Conservation (phyloP, 108 stramenopile species). For the Discostella stelligeroides region DNA sequence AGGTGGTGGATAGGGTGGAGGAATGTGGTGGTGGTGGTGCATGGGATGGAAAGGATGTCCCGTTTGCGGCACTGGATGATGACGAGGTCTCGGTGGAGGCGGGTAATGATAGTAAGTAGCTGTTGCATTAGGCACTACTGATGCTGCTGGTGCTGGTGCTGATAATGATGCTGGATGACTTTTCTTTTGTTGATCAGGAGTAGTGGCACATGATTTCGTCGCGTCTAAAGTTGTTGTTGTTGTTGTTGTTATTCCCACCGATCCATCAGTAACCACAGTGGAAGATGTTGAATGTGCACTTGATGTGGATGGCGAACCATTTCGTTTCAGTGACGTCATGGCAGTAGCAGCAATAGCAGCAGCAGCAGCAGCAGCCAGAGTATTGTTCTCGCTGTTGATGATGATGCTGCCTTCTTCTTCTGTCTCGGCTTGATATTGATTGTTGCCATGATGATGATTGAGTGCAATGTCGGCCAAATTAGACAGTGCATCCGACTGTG, state of each 20-base stretch:
- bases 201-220: too few species aligned
- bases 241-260: not conserved
- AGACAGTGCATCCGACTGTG: constrained; percentile 7
- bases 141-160: not conserved
- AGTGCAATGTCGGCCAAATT: constrained; percentile 14
- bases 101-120: constrained; percentile 15
- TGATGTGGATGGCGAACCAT: constrained; percentile 9
- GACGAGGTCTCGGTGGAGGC: not conserved
- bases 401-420: not conserved
- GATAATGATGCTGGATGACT: too few species aligned
- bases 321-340: constrained; percentile 4
- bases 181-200: too few species aligned
- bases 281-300: constrained; percentile 8
- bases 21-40: too few species aligned
- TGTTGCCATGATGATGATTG: constrained; percentile 1
- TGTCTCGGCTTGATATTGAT: not conserved
- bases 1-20: constrained; percentile 18
- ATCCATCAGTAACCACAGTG: constrained; percentile 3
- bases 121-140: not conserved
- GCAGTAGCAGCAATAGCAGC: too few species aligned
- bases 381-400: too few species aligned
- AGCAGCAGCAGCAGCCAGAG: too few species aligned
- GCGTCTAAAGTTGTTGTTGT: not conserved
- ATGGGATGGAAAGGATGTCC: not conserved
- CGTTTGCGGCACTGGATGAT: not conserved